Conservation (phyloP, 1,139 yeast species). For the Yamadazyma friedrichii region DNA sequence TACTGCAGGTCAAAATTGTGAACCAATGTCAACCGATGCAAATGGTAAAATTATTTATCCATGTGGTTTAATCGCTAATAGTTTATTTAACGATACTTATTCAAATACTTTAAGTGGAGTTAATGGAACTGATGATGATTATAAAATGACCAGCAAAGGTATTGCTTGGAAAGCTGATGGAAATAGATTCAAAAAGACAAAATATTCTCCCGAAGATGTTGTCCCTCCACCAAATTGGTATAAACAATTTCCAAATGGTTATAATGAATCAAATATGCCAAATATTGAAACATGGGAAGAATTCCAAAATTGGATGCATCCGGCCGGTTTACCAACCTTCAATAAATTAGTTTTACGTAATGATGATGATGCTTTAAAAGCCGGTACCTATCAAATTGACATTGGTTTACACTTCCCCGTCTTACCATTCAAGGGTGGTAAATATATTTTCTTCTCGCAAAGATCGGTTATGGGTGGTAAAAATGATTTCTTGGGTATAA, state of each 20-base stretch:
- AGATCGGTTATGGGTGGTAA: constrained; percentile 90
- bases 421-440: constrained; percentile 75
- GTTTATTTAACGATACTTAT: constrained; percentile 69
- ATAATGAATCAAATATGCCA: constrained; percentile 63
- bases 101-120: constrained; percentile 42
- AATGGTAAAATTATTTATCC: constrained; percentile 65
- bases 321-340: constrained; percentile 86
- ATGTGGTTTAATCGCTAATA: constrained; percentile 78
- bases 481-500: constrained; percentile 80
- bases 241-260: constrained; percentile 65
- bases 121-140: constrained; percentile 40
- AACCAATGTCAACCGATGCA: constrained; percentile 64
- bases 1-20: constrained; percentile 79
- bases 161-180: constrained; percentile 71
- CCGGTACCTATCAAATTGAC: constrained; percentile 70
- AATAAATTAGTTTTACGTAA: constrained; percentile 80
- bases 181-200: constrained; percentile 56
- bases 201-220: constrained; percentile 53
- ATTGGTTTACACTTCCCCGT: constrained; percentile 91
- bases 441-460: constrained; percentile 76
- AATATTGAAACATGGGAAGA: constrained; percentile 59
- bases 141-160: constrained; percentile 50
- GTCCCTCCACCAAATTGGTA: constrained; percentile 83
- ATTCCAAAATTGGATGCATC: constrained; percentile 97
- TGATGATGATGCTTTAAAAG: constrained; percentile 56